A percentile compares a stretch with the other conserved stretches of the same genome.
phyloP scores from a whole-genome alignment of 805 yeast species.

The Wickerhamiella vanderwaltii region DNA sequence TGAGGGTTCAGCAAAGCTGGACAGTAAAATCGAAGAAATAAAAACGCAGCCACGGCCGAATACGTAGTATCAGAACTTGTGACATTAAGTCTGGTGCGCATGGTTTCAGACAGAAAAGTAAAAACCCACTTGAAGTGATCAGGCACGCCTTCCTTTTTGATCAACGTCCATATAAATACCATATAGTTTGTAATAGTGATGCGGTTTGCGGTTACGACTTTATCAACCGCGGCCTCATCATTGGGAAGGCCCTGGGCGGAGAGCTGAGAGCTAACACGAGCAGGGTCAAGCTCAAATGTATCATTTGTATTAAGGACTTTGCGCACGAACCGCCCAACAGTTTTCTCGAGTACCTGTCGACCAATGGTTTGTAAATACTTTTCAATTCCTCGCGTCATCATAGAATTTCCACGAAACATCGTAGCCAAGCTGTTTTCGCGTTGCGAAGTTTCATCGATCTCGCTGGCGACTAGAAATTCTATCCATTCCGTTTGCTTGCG shows the following conservation, averaged over 20 bases:
- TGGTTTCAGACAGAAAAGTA: slow-evolving; percentile 13
- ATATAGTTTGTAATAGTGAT: slow-evolving; percentile 36
- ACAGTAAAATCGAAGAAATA: slow-evolving; percentile 74
- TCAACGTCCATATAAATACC: slow-evolving; percentile 19
- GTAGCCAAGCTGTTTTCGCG: slow-evolving; percentile 25
- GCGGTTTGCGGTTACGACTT: slow-evolving; percentile 37
- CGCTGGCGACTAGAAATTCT: slow-evolving; percentile 51
- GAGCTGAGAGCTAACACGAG: slow-evolving; percentile 25
- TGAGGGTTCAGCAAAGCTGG: slow-evolving; percentile 90
- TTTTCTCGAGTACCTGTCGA: slow-evolving; percentile 58
- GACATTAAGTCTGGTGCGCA: slow-evolving; percentile 11
- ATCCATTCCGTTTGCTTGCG: slow-evolving; percentile 65
- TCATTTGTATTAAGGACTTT: slow-evolving; percentile 39
- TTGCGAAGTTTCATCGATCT: slow-evolving; percentile 31
- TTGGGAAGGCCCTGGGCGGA: slow-evolving; percentile 25
- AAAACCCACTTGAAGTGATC: slow-evolving; percentile 19
- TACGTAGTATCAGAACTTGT: slow-evolving; percentile 30
- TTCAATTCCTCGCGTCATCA: slow-evolving; percentile 73
- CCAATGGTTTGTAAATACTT: slow-evolving; percentile 66
- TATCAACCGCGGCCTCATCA: slow-evolving; percentile 30
- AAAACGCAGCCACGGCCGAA: slow-evolving; percentile 70
- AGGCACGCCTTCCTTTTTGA: slow-evolving; percentile 19
- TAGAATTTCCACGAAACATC: slow-evolving; percentile 72
- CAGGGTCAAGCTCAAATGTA: slow-evolving; percentile 73
- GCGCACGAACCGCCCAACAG: slow-evolving; percentile 57